Conservation (phyloP, 2,329 filamentous ascomycete genomes). For the Fusarium austroafricanum region DNA sequence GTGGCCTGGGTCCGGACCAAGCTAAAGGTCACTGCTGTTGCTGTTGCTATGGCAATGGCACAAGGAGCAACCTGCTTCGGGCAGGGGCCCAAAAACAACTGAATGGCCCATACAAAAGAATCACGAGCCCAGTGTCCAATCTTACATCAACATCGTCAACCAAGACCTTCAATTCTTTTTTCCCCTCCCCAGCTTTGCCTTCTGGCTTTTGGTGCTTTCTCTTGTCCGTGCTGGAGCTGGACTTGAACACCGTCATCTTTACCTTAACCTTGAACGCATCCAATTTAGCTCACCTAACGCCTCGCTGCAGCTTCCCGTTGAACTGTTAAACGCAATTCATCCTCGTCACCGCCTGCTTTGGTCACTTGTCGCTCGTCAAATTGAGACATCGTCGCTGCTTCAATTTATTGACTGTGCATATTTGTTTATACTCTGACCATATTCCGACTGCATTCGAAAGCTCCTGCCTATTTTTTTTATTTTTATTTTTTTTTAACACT, state of each 20-base stretch:
- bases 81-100: conserved; percentile 36
- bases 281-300: conserved; percentile 21
- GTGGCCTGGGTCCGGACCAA: conserved; percentile 1
- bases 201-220: conserved; percentile 31
- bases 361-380: conserved; percentile 19
- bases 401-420: conserved; percentile 26
- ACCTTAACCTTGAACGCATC: conserved; percentile 11
- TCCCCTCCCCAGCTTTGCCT: conserved; percentile 27
- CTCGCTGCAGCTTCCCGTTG: conserved; percentile 29
- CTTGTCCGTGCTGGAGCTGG: conserved; percentile 33
- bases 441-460: conserved; percentile 10
- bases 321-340: conserved; percentile 26
- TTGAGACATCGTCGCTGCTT: conserved; percentile 26
- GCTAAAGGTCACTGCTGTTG: background rate
- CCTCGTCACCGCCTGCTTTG: conserved; percentile 41
- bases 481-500: background rate
- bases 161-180: conserved; percentile 40
- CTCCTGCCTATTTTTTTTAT: conserved; percentile 3
- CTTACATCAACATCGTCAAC: conserved; percentile 36
- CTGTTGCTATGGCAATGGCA: conserved; percentile 39
- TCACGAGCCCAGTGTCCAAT: conserved; percentile 27
- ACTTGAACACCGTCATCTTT: conserved; percentile 13
- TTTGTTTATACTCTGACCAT: conserved; percentile 4
- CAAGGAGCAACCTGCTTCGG: conserved; percentile 41
- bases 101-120: conserved; percentile 31